Base-by-base conservation (phyloP, 495 filamentous ascomycete genomes). In the Xylaria palmicola region DNA sequence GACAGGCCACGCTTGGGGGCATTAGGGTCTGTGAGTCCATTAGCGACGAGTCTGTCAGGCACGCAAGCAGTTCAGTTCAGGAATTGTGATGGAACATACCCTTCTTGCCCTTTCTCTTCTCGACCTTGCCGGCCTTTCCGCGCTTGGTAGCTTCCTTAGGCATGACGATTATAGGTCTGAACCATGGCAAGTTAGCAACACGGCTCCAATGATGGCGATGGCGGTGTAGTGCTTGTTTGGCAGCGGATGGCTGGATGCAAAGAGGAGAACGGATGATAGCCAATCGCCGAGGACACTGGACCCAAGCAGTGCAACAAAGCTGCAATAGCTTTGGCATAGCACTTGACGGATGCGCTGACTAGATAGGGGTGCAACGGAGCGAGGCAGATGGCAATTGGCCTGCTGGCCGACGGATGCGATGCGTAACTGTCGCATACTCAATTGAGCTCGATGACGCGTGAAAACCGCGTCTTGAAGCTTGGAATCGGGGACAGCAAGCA, bases 1-100 rank as follows among this genome's bases (percentile, higher is more conserved):
- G 94, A 99, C 49, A 99, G 90, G 79, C 92, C 95, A 79, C 94
- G 90, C 90, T 98, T 99, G 72, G 94, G 94, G 48, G 93, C 93
- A 75, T 98, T 97, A 78, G 94, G 94, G 76, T 98, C 94, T 98
- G 64, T 2, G 55, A 59, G 64, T 54, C 24, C 64, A 47, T 32
- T 51, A 63, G 67, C 34, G 68, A 63, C 17, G 3, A 32, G 55
- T 40, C 49, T 40, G 6, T 30, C 13, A 8, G 8, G 45, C 7
- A 17, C 10, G 15, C 17, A 20, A 40, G 36, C 1, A 24, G n/a
- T n/a, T n/a, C n/a, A 15, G 24, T 9, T 27, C 30, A 3, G 13
- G 8, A 17, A 8, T 22, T 20, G 32, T 13, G 24, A 13, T 40
- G 13, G 1, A 20, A 69, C 78, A 69, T 70, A 81, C 79, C 78